Conservation (phyloP, 2,329 filamentous ascomycete genomes). For the Fusarium circinatum region DNA sequence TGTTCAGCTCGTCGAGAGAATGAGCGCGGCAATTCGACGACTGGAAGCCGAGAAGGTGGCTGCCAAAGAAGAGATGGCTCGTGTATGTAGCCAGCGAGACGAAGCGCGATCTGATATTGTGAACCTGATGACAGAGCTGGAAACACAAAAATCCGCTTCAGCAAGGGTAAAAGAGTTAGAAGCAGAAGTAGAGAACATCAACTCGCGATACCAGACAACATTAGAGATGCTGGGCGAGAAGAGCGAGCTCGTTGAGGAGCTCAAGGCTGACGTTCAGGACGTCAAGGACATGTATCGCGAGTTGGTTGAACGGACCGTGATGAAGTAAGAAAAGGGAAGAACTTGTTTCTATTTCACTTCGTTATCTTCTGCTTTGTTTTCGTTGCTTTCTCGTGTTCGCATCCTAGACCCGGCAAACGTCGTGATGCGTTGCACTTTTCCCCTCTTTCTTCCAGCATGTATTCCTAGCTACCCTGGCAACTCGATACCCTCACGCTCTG, state of each 20-base stretch:
- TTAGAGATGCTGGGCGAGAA: conserved; percentile 97
- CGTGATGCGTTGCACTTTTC: conserved; percentile 17
- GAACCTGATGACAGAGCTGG: conserved; percentile 84
- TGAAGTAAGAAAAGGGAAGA: conserved; percentile 62
- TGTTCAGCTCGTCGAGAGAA: conserved; percentile 94
- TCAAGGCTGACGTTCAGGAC: conserved; percentile 88
- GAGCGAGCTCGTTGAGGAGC: conserved; percentile 92
- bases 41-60: conserved; percentile 92
- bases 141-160: conserved; percentile 72
- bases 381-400: neutral
- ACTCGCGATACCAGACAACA: conserved; percentile 86
- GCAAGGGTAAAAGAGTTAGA: conserved; percentile 73
- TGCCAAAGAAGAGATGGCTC: conserved; percentile 83
- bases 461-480: conserved; percentile 49
- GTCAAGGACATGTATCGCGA: conserved; percentile 97
- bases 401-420: conserved; percentile 8
- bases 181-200: conserved; percentile 72
- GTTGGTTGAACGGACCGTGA: conserved; percentile 85
- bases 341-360: neutral
- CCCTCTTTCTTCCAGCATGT: conserved; percentile 23
- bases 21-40: conserved; percentile 91
- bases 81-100: conserved; percentile 86
- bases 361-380: neutral
- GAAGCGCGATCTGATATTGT: conserved; percentile 95
- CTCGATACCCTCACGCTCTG: conserved; percentile 86